These are phyloP conservation scores for Uronychia binucleata DNA, from an alignment of 73 alveolate genomes.

Conservation along the genomic window DNA sequence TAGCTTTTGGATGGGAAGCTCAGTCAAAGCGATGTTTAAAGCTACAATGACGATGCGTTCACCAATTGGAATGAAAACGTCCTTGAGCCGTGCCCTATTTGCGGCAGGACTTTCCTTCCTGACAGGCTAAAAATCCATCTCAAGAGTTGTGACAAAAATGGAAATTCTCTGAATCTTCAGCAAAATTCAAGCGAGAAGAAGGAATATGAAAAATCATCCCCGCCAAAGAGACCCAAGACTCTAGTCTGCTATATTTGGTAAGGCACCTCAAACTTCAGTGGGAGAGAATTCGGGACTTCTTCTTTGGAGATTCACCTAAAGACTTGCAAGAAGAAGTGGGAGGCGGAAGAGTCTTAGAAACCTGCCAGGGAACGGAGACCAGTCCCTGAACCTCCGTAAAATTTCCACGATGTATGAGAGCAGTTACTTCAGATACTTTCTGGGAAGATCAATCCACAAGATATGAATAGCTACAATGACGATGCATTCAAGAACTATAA, in stretches of 20 bases:
- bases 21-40: slow-evolving; percentile 40
- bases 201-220: not conserved
- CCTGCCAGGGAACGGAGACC: slow-evolving; percentile 66
- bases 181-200: too few relatives aligned
- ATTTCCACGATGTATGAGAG: slow-evolving; percentile 23
- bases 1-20: not conserved
- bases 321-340: slow-evolving; percentile 75
- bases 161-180: too few relatives aligned
- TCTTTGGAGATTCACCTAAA: slow-evolving; percentile 69
- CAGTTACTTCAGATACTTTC: not conserved
- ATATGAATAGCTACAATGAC: slow-evolving; percentile 64
- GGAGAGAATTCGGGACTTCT: slow-evolving; percentile 44
- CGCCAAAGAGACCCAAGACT: slow-evolving; percentile 28
- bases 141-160: slow-evolving; percentile 22
- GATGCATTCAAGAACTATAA: slow-evolving; percentile 79
- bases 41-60: slow-evolving; percentile 54
- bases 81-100: slow-evolving; percentile 76
- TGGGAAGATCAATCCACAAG: not conserved
- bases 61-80: slow-evolving; percentile 64
- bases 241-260: slow-evolving; percentile 42
- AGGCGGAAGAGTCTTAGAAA: slow-evolving; percentile 43
- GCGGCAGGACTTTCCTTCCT: slow-evolving; percentile 83
- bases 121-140: slow-evolving; percentile 75
- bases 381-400: slow-evolving; percentile 44
- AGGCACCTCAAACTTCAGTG: slow-evolving; percentile 2